Conservation (phyloP, 2,329 filamentous ascomycete species). For the Aspergillus tamarii region DNA sequence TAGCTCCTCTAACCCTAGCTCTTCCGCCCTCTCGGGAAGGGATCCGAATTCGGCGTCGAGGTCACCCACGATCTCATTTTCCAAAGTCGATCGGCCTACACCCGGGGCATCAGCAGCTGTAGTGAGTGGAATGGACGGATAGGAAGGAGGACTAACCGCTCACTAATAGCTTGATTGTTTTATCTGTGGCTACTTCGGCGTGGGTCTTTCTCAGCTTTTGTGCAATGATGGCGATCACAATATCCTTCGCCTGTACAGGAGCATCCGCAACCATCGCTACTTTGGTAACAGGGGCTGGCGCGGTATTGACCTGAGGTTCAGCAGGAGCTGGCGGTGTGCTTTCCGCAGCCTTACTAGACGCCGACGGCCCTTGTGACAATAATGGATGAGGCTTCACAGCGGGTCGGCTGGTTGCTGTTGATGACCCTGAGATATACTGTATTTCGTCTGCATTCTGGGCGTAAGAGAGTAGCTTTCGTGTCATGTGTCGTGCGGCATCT, state of each 20-base stretch:
- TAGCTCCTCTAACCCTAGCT: slow-evolving; percentile 92
- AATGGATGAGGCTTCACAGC: background rate
- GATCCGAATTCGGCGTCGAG: slow-evolving; percentile 98
- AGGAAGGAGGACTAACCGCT: background rate
- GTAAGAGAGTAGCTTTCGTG: background rate
- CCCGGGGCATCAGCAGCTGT: background rate
- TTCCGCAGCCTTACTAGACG: background rate
- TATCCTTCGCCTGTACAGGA: background rate
- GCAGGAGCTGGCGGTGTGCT: background rate
- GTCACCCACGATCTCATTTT: slow-evolving; percentile 98
- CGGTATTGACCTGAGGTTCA: background rate
- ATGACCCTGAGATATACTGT: background rate
- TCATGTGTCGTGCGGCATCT: background rate
- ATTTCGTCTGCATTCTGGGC: background rate
- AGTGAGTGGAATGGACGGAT: no score
- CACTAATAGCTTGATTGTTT: background rate
- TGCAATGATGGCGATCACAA: background rate
- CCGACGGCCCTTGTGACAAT: background rate
- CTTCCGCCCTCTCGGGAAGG: slow-evolving; percentile 97
- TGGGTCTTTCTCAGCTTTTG: background rate
- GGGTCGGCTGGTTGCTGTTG: background rate
- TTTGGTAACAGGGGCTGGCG: background rate
- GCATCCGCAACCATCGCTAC: background rate
- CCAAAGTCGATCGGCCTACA: slow-evolving; percentile 91
- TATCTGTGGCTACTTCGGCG: background rate